Evolutionary conservation across 2,329 filamentous ascomycete species (phyloP), one percentile per base, ranked within the genome.

Genomic region (Thelonectria rubi): DNA sequence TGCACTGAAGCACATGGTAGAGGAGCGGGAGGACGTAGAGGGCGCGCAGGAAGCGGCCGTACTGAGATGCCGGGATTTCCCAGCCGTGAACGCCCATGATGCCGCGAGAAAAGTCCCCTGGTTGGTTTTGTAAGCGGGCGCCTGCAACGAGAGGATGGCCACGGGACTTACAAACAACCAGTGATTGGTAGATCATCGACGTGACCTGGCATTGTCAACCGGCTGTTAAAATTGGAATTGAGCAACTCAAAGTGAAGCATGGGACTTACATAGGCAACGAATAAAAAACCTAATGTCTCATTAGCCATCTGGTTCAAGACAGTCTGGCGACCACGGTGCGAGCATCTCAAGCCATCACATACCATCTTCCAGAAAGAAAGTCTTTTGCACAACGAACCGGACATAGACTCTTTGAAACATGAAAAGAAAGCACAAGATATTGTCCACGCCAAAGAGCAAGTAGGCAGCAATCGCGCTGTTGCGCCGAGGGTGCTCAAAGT

Each of bases 1-100:
- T 54, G 39, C 60, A 63, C 51, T 64, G 62, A 1, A 64, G 54
- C 12, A 60, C 54, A 11, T 64, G 63, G 54, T 64, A 63, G 30
- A 64, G 59, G 42, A 64, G 63, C 24, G 62, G 62, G 11, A 64
- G 62, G 32, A 63, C 52, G 39, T 64, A 64, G 2, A 64, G n/a
- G 3, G 60, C 59, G 11, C 48, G 48, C 18, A 50, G 43, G 54
- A 64, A 64, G 18, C 43, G 9, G 37, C 42, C 51, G 21, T 58
- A 64, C 12, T 64, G 58, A 7, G 60, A 53, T 18, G 63, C 30
- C 20, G 62, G 62, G 60, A 64, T 64, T 26, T 64, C 62, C 62
- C 37, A 40, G 14, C 37, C 37, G 37, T 40, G 37, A 9, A 17
- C 14, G 37, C 37, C 37, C 37, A 40, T 40, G 2, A 40, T 2